Conservation (phyloP, 306 rosid species). For the Cucumis hystrix region DNA sequence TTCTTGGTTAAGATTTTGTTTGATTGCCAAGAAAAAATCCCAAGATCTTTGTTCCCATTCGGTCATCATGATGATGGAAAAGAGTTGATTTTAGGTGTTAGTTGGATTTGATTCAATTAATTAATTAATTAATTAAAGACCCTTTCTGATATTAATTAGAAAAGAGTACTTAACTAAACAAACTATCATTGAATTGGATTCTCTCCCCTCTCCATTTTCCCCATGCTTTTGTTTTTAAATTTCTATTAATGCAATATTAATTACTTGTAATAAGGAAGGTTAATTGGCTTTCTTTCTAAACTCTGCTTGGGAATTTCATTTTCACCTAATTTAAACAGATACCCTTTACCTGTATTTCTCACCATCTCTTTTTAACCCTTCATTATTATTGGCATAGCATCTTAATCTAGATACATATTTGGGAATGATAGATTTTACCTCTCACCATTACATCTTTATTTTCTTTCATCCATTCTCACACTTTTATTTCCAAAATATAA, state of each 20-base stretch:
- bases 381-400: not conserved
- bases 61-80: constrained; percentile 42
- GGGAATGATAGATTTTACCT: not conserved
- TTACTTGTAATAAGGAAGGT: not conserved
- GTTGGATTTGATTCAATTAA: constrained; percentile 8
- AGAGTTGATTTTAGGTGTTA: constrained; percentile 38
- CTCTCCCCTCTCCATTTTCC: not conserved
- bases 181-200: constrained; percentile 12
- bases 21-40: constrained; percentile 36
- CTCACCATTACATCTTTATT: not conserved
- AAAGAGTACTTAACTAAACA: constrained; percentile 33
- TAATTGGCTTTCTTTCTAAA: not conserved
- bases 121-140: constrained; percentile 15
- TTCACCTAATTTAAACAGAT: not conserved
- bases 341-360: not conserved
- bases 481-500: not conserved
- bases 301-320: not conserved
- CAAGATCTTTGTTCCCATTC: constrained; percentile 41
- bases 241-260: not conserved
- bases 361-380: not conserved
- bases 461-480: not conserved
- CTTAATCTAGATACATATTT: not conserved
- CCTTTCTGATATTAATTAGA: constrained; percentile 3
- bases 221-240: not conserved
- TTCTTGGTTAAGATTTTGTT: constrained; percentile 34